phyloP scores from a whole-genome alignment of 1,284 basidiomycete species.

The Ustilago tritici region DNA sequence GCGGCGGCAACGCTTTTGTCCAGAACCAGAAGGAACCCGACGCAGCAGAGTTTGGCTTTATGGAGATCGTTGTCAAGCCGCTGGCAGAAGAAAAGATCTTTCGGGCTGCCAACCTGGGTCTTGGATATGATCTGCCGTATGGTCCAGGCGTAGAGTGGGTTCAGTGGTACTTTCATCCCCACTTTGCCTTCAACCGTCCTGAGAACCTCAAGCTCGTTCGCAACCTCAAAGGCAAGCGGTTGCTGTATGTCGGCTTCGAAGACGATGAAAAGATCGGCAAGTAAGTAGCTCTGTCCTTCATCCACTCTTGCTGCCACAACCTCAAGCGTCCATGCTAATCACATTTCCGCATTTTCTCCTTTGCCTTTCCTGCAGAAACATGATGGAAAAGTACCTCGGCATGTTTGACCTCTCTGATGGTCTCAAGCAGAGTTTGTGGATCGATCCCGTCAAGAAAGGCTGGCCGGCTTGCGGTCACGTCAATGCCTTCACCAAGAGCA shows the following conservation, averaged over 20 bases:
- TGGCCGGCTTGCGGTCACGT: slow-evolving; percentile 57
- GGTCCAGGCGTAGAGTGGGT: slow-evolving; percentile 58
- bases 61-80: slow-evolving; percentile 51
- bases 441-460: slow-evolving; percentile 48
- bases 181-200: slow-evolving; percentile 51
- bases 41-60: slow-evolving; percentile 52
- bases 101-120: slow-evolving; percentile 46
- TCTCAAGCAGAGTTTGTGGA: slow-evolving; percentile 56
- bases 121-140: slow-evolving; percentile 60
- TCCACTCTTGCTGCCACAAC: neutral
- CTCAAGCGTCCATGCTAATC: neutral
- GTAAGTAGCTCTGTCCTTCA: slow-evolving; percentile 18
- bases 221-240: slow-evolving; percentile 26
- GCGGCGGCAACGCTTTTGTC: slow-evolving; percentile 57
- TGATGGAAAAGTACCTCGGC: slow-evolving; percentile 57
- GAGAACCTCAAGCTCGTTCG: slow-evolving; percentile 48
- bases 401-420: slow-evolving; percentile 51
- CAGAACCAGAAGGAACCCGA: slow-evolving; percentile 51
- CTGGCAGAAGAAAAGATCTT: slow-evolving; percentile 57
- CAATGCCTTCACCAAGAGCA: slow-evolving; percentile 45
- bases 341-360: neutral
- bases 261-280: slow-evolving; percentile 61
- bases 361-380: slow-evolving; percentile 23
- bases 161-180: slow-evolving; percentile 58
- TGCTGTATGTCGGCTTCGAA: slow-evolving; percentile 57